Evolutionary conservation across 192 early-diverging fungal species (phyloP), one percentile per base, ranked within the genome.

Genomic region (Helicostylum pulchrum): DNA sequence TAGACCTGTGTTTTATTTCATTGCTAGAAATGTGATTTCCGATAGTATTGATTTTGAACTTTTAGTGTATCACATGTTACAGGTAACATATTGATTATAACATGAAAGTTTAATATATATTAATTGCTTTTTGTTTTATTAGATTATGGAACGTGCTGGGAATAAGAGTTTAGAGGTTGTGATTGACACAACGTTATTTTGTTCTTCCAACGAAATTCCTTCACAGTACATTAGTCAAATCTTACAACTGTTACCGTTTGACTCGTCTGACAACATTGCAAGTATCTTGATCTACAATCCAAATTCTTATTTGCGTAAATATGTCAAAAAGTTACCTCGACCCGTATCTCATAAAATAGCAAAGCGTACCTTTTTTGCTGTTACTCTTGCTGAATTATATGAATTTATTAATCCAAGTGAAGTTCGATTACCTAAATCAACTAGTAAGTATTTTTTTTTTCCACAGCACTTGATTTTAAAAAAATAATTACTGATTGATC

Each of bases 11-110:
- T 79, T 94, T 53, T 96, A 95, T 75, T 88, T 88, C 72, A 90
- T 96, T 61, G 85, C 88, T 30, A 83, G 92, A 34, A 83, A 91
- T 19, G 63, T 96, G 46, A 80, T 83, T 53, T 70, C 84, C 61
- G 89, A 94, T 39, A 82, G 80, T 44, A 80, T 92, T 47, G 92
- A 96, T 73, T 91, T 95, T 74, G 93, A 96, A 32, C 67, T 91
- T 7, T 71, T 94, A 31, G 80, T 94, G 70, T 87, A 93, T 66
- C 83, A 89, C 56, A 69, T 90, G 51, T 73, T 90, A 66, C 83
- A 84, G 64, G 83, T 85, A 77, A 60, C 26, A 17, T 15, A 26
- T 10, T 53, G 12, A 17, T 17, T 17, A 39, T 0, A 26, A 26
- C n/a, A 26, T 26, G 26, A 26, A 1, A 32, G 23, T 4, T 51